phyloP scores from a whole-genome alignment of 2,329 filamentous ascomycete genomes.

The Colletotrichum shisoi region DNA sequence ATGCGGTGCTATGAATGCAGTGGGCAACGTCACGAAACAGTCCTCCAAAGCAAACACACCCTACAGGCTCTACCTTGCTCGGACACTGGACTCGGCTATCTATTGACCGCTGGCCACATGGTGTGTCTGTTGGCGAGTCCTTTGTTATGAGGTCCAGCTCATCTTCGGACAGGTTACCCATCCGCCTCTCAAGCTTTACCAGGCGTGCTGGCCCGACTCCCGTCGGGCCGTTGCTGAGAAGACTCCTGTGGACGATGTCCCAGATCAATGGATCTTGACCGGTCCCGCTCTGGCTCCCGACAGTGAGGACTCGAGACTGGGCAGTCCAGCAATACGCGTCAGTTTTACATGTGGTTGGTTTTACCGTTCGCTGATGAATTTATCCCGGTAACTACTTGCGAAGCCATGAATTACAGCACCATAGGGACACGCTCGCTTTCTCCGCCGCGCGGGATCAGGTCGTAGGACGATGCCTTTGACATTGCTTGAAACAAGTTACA shows the following conservation, averaged over 20 bases:
- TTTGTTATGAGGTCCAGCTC: too few relatives aligned
- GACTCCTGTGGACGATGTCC: not conserved
- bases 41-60: not conserved
- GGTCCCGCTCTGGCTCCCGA: not conserved
- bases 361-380: too few relatives aligned
- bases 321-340: too few relatives aligned
- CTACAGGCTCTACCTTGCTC: not conserved
- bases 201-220: not conserved
- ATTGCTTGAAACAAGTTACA: not conserved
- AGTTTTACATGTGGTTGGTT: too few relatives aligned
- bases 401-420: too few relatives aligned
- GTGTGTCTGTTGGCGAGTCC: not conserved
- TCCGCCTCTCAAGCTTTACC: not conserved
- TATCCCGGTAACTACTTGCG: too few relatives aligned
- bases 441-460: not conserved
- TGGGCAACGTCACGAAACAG: too few relatives aligned
- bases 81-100: not conserved
- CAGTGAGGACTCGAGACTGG: not conserved
- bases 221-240: slow-evolving; percentile 14
- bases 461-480: too few relatives aligned
- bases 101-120: not conserved
- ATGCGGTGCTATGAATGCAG: not conserved
- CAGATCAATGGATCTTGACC: not conserved
- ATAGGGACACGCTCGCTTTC: too few relatives aligned
- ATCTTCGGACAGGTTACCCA: too few relatives aligned